A percentile compares a stretch with the other conserved stretches of the same genome.
Conservation (phyloP, 495 filamentous ascomycete species). For the Sordaria brevicollis region DNA sequence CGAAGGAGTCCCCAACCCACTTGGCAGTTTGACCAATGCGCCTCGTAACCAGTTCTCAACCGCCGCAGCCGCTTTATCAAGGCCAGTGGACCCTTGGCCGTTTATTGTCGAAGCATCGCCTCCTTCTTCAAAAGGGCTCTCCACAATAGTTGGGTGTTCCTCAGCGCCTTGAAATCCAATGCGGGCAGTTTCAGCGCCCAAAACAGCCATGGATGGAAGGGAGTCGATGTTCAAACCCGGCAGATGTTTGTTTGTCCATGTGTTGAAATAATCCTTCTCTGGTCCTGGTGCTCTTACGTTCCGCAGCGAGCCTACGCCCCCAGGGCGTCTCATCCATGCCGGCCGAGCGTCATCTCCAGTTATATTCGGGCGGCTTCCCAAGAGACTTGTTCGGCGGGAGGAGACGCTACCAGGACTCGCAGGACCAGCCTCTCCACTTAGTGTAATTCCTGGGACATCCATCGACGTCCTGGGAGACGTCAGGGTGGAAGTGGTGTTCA, state of each 20-base stretch:
- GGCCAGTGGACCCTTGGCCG: slow-evolving; percentile 24
- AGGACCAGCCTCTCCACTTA: slow-evolving; percentile 24
- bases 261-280: slow-evolving; percentile 68
- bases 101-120: slow-evolving; percentile 23
- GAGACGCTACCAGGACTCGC: slow-evolving; percentile 26
- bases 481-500: slow-evolving; percentile 41
- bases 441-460: slow-evolving; percentile 40
- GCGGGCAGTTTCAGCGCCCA: slow-evolving; percentile 37
- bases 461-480: slow-evolving; percentile 54
- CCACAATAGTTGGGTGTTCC: slow-evolving; percentile 31
- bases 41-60: slow-evolving; percentile 85
- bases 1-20: slow-evolving; percentile 33
- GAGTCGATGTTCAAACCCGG: slow-evolving; percentile 56
- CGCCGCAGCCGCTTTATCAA: slow-evolving; percentile 76
- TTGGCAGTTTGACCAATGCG: slow-evolving; percentile 48
- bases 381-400: slow-evolving; percentile 30
- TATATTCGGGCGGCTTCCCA: slow-evolving; percentile 18
- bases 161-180: slow-evolving; percentile 34
- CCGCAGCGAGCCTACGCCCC: slow-evolving; percentile 71
- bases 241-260: slow-evolving; percentile 66
- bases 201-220: slow-evolving; percentile 42
- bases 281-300: slow-evolving; percentile 65
- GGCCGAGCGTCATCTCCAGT: slow-evolving; percentile 22
- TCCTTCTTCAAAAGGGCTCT: slow-evolving; percentile 37
- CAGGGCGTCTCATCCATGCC: slow-evolving; percentile 62